phyloP scores from a whole-genome alignment of 352 stramenopile species.

The Phytophthora foliorum region DNA sequence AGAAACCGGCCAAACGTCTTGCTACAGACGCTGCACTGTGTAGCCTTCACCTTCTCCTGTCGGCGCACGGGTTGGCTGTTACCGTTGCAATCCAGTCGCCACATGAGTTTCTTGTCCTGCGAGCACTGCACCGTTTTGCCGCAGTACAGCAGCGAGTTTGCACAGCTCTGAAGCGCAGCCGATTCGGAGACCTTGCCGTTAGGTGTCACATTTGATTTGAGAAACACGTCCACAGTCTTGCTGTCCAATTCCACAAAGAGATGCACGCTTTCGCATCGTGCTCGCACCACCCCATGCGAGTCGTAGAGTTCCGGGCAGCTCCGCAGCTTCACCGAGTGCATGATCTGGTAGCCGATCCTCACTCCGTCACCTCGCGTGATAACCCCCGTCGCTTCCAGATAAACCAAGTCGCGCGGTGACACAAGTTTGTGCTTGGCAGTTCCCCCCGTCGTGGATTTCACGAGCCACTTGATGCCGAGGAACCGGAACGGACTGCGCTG shows the following conservation, averaged over 20 bases:
- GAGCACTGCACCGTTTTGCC: conserved; percentile 55
- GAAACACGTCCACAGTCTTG: conserved; percentile 50
- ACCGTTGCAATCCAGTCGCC: conserved; percentile 42
- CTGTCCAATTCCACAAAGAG: conserved; percentile 47
- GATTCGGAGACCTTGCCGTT: conserved; percentile 45
- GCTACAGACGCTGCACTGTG: conserved; percentile 53
- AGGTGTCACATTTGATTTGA: conserved; percentile 42
- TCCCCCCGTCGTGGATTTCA: conserved; percentile 53
- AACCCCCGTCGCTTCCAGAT: conserved; percentile 71
- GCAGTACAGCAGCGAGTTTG: conserved; percentile 50
- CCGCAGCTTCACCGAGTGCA: conserved; percentile 66
- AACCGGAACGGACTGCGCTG: conserved; percentile 71
- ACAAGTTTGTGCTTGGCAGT: conserved; percentile 50
- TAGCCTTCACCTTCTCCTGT: conserved; percentile 26
- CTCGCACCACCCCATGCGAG: conserved; percentile 45
- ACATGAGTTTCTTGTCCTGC: conserved; percentile 66
- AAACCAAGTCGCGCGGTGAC: conserved; percentile 66
- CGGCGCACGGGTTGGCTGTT: conserved; percentile 29
- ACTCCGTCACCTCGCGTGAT: conserved; percentile 63
- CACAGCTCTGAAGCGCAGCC: conserved; percentile 39
- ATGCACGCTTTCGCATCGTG: conserved; percentile 51
- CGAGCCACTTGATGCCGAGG: conserved; percentile 76
- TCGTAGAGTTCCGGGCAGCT: conserved; percentile 45
- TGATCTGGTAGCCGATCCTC: conserved; percentile 70
- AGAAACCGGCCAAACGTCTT: conserved; percentile 50